Conservation (phyloP, 2,329 filamentous ascomycete species). For the Alternaria alternata region DNA sequence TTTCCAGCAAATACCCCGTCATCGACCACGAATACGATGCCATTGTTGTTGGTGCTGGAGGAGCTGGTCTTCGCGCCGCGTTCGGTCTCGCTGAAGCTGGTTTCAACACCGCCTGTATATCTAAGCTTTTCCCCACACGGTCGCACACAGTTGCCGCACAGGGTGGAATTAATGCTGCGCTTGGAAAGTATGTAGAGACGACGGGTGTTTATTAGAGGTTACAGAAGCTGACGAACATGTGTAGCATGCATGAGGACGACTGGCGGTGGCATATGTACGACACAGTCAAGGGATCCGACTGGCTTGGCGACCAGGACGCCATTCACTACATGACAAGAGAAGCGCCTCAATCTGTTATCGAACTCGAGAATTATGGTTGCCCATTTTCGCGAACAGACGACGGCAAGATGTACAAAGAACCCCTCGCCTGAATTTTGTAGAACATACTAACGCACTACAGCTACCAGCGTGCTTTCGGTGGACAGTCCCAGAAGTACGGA, state of each 20-base stretch:
- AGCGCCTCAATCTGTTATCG: constrained; percentile 88
- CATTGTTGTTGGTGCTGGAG: constrained; percentile 87
- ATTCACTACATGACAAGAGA: constrained; percentile 99
- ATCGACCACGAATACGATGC: constrained; percentile 99
- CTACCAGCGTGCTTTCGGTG: constrained; percentile 98
- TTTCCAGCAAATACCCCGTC: constrained; percentile 91
- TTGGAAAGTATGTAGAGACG: constrained; percentile 69
- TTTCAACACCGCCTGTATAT: constrained; percentile 88
- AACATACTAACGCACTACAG: constrained; percentile 52
- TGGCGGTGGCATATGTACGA: constrained; percentile 99
- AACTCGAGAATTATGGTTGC: constrained; percentile 97
- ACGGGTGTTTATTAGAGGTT: neutral
- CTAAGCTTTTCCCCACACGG: constrained; percentile 85
- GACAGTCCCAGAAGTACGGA: constrained; percentile 92
- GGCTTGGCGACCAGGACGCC: constrained; percentile 95
- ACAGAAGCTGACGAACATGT: constrained; percentile 31
- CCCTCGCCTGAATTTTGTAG: neutral
- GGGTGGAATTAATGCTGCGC: constrained; percentile 86
- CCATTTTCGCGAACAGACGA: constrained; percentile 97
- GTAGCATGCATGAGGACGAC: constrained; percentile 91
- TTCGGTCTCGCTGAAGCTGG: constrained; percentile 88
- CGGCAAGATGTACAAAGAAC: constrained; percentile 76
- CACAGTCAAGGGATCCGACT: constrained; percentile 96
- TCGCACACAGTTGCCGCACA: constrained; percentile 80
- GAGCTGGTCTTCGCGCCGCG: constrained; percentile 80